phyloP scores from a whole-genome alignment of 2,329 filamentous ascomycete genomes.

The Mollisiaceae sp. region DNA sequence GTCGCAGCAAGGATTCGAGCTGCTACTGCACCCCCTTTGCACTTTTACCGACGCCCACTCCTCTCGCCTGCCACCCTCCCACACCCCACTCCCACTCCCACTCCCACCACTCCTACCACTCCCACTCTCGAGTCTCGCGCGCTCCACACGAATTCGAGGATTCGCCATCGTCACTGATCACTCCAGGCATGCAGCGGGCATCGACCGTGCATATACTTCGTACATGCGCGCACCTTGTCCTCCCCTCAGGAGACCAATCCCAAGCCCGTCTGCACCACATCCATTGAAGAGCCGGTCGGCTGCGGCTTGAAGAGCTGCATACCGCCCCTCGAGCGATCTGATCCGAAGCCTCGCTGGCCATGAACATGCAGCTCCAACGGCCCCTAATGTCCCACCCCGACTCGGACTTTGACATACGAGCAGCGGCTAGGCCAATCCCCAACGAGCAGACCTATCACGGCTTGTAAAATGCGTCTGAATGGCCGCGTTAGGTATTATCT shows the following conservation, averaged over 20 bases:
- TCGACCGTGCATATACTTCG: conserved; percentile 7
- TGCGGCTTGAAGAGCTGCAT: neutral
- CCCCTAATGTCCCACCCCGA: neutral
- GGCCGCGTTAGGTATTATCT: neutral
- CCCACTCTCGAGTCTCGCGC: neutral
- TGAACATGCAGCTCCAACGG: neutral
- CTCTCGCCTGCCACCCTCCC: too few species aligned
- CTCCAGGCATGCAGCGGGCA: conserved; percentile 10
- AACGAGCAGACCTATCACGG: conserved; percentile 1
- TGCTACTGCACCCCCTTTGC: neutral
- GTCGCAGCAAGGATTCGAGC: neutral
- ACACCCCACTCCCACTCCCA: too few species aligned
- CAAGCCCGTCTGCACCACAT: neutral
- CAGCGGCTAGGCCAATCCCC: too few species aligned
- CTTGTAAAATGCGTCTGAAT: neutral
- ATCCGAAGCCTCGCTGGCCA: neutral
- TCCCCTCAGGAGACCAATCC: neutral
- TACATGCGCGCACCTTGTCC: neutral
- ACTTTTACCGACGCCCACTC: too few species aligned
- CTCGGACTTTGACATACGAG: neutral
- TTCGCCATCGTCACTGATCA: conserved; percentile 2
- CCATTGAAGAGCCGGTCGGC: conserved; percentile 4
- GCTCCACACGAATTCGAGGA: neutral
- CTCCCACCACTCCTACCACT: neutral
- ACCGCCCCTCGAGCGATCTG: neutral